Conservation (phyloP, 1,139 yeast species). For the Saccharomyces hybrid region DNA sequence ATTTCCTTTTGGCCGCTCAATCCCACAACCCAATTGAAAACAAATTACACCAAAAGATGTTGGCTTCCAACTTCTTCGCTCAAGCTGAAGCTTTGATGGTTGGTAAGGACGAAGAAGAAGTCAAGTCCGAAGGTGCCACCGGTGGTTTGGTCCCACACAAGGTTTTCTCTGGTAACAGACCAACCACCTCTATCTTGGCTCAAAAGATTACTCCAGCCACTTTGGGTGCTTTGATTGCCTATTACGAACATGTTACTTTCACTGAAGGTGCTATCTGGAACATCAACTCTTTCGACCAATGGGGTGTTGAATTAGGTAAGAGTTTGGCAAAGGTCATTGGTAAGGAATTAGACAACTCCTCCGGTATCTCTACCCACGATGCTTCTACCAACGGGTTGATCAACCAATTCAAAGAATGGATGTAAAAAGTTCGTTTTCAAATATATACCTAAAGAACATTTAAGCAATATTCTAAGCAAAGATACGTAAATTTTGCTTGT, state of each 20-base stretch:
- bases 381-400: constrained; percentile 85
- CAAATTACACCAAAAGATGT: constrained; percentile 93
- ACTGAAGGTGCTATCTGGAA: constrained; percentile 99
- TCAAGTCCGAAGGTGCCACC: constrained; percentile 81
- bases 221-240: constrained; percentile 90
- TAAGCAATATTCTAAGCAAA: background rate
- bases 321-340: constrained; percentile 94
- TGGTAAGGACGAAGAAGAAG: constrained; percentile 82
- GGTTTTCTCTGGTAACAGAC: constrained; percentile 95
- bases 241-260: constrained; percentile 94
- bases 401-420: constrained; percentile 91
- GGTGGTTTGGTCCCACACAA: constrained; percentile 89
- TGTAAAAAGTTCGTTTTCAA: constrained; percentile 29
- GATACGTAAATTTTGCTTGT: background rate
- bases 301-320: constrained; percentile 99
- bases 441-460: constrained; percentile 1
- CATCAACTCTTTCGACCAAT: constrained; percentile 97
- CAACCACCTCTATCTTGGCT: constrained; percentile 93
- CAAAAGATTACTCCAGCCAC: constrained; percentile 95
- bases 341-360: constrained; percentile 63
- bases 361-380: constrained; percentile 64
- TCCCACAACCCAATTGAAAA: constrained; percentile 95
- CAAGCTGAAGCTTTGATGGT: constrained; percentile 97
- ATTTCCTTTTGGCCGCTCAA: constrained; percentile 92
- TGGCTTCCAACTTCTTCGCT: constrained; percentile 96